These are phyloP conservation scores for Actinomucor elegans DNA, from an alignment of 371 early-diverging fungal species.

Conservation along the genomic window DNA sequence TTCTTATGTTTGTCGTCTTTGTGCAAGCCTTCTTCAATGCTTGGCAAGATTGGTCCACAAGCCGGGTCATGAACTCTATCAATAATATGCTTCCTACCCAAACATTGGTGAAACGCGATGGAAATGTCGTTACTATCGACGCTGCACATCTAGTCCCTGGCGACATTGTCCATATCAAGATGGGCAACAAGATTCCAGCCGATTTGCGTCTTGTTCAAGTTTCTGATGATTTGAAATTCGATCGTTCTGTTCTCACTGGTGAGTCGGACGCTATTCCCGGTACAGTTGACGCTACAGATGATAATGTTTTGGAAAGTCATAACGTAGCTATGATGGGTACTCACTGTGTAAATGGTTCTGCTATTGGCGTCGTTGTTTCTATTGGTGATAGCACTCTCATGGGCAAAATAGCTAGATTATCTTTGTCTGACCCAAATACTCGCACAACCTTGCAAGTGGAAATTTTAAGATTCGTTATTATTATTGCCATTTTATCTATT, in stretches of 20 bases:
- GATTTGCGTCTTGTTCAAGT: constrained; percentile 61
- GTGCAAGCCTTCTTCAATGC: constrained; percentile 68
- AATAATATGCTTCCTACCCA: constrained; percentile 68
- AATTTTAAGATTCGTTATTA: constrained; percentile 65
- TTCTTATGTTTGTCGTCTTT: constrained; percentile 59
- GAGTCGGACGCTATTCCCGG: constrained; percentile 65
- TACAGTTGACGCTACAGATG: constrained; percentile 53
- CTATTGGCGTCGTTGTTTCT: constrained; percentile 61
- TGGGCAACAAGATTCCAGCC: constrained; percentile 74
- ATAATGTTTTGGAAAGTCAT: constrained; percentile 59
- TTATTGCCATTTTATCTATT: constrained; percentile 64
- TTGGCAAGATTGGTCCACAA: constrained; percentile 74
- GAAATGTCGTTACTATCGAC: constrained; percentile 43
- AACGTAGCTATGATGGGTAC: constrained; percentile 74
- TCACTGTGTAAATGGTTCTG: constrained; percentile 62
- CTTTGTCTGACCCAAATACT: constrained; percentile 35
- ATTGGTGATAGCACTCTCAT: constrained; percentile 66
- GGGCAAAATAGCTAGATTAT: constrained; percentile 68
- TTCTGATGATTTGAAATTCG: constrained; percentile 63
- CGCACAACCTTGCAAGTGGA: constrained; percentile 68
- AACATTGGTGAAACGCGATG: constrained; percentile 62
- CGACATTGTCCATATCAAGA: constrained; percentile 61
- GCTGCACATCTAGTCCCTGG: constrained; percentile 46
- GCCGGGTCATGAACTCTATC: constrained; percentile 74
- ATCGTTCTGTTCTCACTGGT: constrained; percentile 71